phyloP scores from a whole-genome alignment of 306 rosid genomes.

The Quercus variabilis region DNA sequence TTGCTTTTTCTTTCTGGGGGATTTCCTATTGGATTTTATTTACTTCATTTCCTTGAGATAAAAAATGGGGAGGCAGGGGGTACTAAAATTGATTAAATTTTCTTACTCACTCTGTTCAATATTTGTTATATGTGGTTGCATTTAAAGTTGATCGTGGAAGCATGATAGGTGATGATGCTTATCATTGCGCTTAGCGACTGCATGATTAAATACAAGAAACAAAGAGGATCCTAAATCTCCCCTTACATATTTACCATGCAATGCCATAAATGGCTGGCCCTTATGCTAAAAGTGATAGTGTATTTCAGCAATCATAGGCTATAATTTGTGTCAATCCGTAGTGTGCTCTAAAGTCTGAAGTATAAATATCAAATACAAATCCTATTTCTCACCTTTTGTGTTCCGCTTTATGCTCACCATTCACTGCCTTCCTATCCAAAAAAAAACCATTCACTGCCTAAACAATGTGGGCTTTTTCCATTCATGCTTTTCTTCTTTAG shows the following conservation, averaged over 20 bases:
- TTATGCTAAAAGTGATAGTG: neutral
- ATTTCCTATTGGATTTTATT: neutral
- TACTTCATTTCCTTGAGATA: neutral
- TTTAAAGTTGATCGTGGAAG: neutral
- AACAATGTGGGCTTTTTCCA: too few species aligned
- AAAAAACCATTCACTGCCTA: too few species aligned
- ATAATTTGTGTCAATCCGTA: neutral
- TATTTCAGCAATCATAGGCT: neutral
- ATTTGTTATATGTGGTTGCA: too few species aligned
- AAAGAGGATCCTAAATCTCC: too few species aligned
- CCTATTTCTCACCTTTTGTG: too few species aligned
- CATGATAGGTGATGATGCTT: neutral
- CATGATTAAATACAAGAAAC: neutral
- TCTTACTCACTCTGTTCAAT: constrained; percentile 1
- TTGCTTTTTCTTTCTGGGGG: neutral
- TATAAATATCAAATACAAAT: too few species aligned
- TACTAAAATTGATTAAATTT: neutral
- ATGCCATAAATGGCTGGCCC: neutral
- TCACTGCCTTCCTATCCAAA: too few species aligned
- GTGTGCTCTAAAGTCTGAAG: neutral
- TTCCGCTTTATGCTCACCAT: too few species aligned
- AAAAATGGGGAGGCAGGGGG: neutral
- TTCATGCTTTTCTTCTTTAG: too few species aligned
- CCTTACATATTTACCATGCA: neutral
- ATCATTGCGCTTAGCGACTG: neutral